Conservation (phyloP, 768 basidiomycete genomes). For the Lentinula edodes region DNA sequence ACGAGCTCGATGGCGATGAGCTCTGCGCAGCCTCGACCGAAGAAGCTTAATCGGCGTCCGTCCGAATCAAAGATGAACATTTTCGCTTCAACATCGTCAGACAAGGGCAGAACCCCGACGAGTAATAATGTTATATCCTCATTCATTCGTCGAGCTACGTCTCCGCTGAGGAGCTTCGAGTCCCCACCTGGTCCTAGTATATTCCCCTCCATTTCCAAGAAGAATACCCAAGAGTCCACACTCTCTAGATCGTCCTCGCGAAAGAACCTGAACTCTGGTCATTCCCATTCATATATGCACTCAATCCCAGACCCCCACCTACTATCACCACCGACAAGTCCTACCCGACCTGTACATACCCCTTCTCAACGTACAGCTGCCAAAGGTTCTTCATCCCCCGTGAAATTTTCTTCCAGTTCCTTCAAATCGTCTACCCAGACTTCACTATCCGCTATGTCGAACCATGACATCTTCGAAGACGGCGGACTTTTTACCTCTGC, state of each 20-base stretch:
- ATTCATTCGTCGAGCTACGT: background rate
- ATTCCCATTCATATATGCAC: background rate
- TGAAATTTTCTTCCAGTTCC: background rate
- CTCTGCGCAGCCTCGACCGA: background rate
- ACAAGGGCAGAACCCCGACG: background rate
- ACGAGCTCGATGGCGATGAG: background rate
- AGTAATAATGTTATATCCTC: background rate
- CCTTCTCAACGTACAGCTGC: background rate
- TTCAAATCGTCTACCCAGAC: background rate
- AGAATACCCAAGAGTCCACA: conserved; percentile 24
- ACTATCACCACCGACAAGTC: conserved; percentile 3
- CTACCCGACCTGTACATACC: background rate
- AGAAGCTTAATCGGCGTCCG: background rate
- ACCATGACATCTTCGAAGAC: conserved; percentile 44
- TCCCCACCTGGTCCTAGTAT: background rate
- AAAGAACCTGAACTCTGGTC: background rate
- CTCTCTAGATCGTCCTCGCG: conserved; percentile 12
- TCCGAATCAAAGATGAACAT: background rate
- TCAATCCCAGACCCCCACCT: background rate
- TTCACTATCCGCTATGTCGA: conserved; percentile 13
- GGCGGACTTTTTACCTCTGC: conserved; percentile 45
- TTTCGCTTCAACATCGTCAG: background rate
- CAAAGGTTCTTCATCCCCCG: background rate
- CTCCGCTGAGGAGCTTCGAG: background rate
- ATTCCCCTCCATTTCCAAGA: conserved; percentile 12